These are phyloP conservation scores for Mitragyna speciosa DNA, from an alignment of 257 asterid genomes.

Conservation along the genomic window DNA sequence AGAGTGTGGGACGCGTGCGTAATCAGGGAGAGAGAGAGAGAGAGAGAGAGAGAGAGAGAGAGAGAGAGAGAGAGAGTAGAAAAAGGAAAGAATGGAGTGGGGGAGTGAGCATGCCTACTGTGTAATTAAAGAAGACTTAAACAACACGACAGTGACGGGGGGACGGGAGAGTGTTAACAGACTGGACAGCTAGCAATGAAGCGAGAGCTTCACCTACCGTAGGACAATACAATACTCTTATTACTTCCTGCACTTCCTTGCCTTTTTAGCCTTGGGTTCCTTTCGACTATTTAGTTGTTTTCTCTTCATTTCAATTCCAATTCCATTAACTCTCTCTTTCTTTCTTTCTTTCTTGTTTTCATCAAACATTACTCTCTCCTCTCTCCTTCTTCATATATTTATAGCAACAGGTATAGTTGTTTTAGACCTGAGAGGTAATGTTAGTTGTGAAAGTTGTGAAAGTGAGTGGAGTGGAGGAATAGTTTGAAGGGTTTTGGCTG, in stretches of 20 bases:
- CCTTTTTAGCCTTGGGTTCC: constrained; percentile 14
- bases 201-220: constrained; percentile 72
- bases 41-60: no score
- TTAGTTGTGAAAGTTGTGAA: not conserved
- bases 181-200: constrained; percentile 81
- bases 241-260: constrained; percentile 10
- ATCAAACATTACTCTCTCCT: not conserved
- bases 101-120: constrained; percentile 19
- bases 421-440: not conserved
- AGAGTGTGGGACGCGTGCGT: constrained; percentile 40
- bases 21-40: constrained; percentile 4
- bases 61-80: not conserved
- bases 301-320: not conserved
- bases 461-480: constrained; percentile 1
- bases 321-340: not conserved
- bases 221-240: constrained; percentile 1
- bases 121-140: constrained; percentile 51
- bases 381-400: not conserved
- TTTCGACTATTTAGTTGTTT: not conserved
- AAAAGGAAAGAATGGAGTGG: not conserved
- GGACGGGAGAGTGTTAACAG: constrained; percentile 28
- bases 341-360: not conserved
- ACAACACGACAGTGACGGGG: constrained; percentile 65
- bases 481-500: not conserved
- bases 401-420: not conserved